Conservation (phyloP, 116 monocot species). For the Zostera marina region DNA sequence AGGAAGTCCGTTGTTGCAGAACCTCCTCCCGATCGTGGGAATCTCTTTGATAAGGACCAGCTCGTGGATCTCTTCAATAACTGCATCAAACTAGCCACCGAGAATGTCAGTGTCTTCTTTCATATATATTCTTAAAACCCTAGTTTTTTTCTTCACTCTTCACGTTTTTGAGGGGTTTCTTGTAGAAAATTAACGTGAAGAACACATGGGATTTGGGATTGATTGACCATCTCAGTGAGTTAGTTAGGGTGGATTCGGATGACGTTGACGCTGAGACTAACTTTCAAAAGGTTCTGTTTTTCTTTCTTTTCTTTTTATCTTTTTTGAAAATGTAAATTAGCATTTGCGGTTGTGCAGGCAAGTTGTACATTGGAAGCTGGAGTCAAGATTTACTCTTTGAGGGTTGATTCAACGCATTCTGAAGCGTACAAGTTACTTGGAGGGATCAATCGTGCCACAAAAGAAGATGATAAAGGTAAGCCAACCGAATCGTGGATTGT, state of each 20-base stretch:
- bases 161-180: conserved; percentile 1
- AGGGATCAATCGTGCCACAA: conserved; percentile 78
- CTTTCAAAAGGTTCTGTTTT: conserved; percentile 66
- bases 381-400: conserved; percentile 86
- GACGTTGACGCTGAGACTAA: conserved; percentile 81
- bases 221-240: conserved; percentile 89
- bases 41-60: conserved; percentile 46
- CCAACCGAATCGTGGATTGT: not conserved
- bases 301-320: not conserved
- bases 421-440: conserved; percentile 94
- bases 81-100: conserved; percentile 65
- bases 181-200: conserved; percentile 98
- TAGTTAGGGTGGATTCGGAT: conserved; percentile 38
- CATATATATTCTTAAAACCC: not conserved
- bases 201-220: conserved; percentile 93
- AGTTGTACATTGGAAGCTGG: conserved; percentile 98
- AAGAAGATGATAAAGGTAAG: conserved; percentile 52
- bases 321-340: not conserved
- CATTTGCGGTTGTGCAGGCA: conserved; percentile 29
- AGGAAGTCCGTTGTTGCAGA: conserved; percentile 18
- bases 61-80: conserved; percentile 77
- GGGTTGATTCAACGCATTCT: conserved; percentile 89
- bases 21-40: not conserved
- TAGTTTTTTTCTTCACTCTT: not conserved
- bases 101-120: conserved; percentile 15